Conservation (phyloP, 371 early-diverging fungal genomes). For the Mycotypha africana region DNA sequence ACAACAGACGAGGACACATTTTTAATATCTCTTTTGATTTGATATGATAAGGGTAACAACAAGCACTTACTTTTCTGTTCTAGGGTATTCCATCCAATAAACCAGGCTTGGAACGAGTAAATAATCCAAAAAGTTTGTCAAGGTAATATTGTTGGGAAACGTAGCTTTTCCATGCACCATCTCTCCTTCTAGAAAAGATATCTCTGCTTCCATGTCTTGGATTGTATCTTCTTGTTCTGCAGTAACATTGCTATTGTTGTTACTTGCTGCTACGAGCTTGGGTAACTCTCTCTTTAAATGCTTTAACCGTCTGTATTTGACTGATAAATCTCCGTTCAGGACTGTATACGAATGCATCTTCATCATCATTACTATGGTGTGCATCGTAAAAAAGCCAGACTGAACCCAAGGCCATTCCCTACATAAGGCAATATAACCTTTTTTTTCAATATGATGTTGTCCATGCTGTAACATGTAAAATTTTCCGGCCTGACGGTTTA, state of each 20-base stretch:
- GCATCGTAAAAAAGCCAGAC: conserved; percentile 82
- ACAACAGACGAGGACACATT: too few relatives aligned
- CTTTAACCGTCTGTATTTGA: conserved; percentile 34
- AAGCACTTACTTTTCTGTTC: conserved; percentile 65
- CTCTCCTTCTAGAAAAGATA: conserved; percentile 52
- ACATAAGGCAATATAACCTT: conserved; percentile 3
- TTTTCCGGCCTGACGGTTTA: too few relatives aligned
- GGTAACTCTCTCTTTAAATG: conserved; percentile 28
- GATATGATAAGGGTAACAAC: too few relatives aligned
- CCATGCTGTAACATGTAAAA: too few relatives aligned
- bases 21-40: background rate
- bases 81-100: conserved; percentile 87
- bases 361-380: conserved; percentile 90
- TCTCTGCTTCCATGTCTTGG: conserved; percentile 31
- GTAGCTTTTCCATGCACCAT: conserved; percentile 43
- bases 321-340: conserved; percentile 65
- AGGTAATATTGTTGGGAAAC: conserved; percentile 78
- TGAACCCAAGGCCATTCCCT: conserved; percentile 92
- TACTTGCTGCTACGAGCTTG: conserved; percentile 7
- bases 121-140: conserved; percentile 79
- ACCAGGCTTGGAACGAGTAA: conserved; percentile 84
- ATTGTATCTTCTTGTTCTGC: background rate
- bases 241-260: conserved; percentile 2
- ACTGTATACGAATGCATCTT: conserved; percentile 88
- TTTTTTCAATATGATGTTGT: too few relatives aligned